Evolutionary conservation across 2,329 filamentous ascomycete genomes (phyloP).

Genomic region (Pezicula rhizophila): DNA sequence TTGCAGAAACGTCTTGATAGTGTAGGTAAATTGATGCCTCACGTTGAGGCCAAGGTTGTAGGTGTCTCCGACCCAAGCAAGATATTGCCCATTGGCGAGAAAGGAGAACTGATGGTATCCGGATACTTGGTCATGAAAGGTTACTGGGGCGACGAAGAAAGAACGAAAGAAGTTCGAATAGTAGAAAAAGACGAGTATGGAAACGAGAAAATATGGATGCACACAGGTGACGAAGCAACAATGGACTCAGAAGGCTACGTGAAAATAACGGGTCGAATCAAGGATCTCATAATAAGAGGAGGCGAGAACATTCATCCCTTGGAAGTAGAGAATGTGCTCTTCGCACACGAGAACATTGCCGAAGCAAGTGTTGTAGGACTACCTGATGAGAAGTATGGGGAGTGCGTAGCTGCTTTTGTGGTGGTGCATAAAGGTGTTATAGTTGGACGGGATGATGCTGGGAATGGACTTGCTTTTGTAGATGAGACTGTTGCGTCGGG

Average conservation of each 20-base stretch:
- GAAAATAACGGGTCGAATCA: conserved; percentile 83
- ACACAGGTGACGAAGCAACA: conserved; percentile 82
- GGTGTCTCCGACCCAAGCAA: conserved; percentile 52
- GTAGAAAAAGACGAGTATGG: conserved; percentile 29
- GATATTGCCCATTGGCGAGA: conserved; percentile 57
- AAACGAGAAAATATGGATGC: conserved; percentile 63
- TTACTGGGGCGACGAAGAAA: conserved; percentile 72
- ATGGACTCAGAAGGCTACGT: conserved; percentile 84
- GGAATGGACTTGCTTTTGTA: conserved; percentile 10
- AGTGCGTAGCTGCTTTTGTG: conserved; percentile 81
- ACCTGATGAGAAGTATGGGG: conserved; percentile 75
- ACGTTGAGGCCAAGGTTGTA: conserved; percentile 75
- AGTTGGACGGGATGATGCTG: conserved; percentile 21
- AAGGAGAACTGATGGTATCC: conserved; percentile 75
- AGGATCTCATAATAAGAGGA: conserved; percentile 90
- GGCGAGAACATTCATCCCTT: conserved; percentile 95
- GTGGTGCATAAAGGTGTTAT: conserved; percentile 40
- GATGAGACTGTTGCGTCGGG: conserved; percentile 2
- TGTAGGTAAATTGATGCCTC: conserved; percentile 78
- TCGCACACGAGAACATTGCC: conserved; percentile 61
- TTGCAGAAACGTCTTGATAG: conserved; percentile 59
- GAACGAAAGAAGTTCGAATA: conserved; percentile 64
- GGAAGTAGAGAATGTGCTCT: conserved; percentile 84
- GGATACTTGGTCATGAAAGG: conserved; percentile 89
- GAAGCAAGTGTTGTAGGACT: conserved; percentile 83